These are phyloP conservation scores for Lactifluus rugatus DNA, from an alignment of 768 basidiomycete genomes.

Conservation along the genomic window DNA sequence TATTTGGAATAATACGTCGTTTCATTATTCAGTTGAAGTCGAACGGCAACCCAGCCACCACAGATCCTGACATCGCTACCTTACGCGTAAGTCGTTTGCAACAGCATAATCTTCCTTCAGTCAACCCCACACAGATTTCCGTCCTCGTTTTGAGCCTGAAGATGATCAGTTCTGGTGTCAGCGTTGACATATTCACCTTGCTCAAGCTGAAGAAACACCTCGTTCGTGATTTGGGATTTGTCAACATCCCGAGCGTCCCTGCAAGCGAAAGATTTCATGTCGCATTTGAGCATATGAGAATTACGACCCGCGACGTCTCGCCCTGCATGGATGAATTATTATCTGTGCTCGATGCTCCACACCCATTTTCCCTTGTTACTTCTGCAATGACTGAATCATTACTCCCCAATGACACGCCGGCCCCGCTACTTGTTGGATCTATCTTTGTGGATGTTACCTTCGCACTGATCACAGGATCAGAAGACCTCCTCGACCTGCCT, in stretches of 20 bases:
- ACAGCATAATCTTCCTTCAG: neutral
- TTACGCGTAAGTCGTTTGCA: slow-evolving; percentile 34
- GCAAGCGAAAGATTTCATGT: slow-evolving; percentile 45
- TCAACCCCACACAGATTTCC: slow-evolving; percentile 35
- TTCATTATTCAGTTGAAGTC: slow-evolving; percentile 28
- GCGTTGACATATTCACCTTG: slow-evolving; percentile 40
- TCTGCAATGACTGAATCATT: slow-evolving; percentile 35
- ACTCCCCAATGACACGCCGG: slow-evolving; percentile 34
- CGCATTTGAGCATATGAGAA: slow-evolving; percentile 39
- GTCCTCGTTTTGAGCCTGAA: slow-evolving; percentile 49
- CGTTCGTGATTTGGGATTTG: slow-evolving; percentile 47
- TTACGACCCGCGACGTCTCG: slow-evolving; percentile 35
- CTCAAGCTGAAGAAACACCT: slow-evolving; percentile 49
- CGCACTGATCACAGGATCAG: slow-evolving; percentile 38
- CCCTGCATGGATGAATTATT: slow-evolving; percentile 53
- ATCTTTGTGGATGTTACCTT: slow-evolving; percentile 54
- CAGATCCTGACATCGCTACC: slow-evolving; percentile 39
- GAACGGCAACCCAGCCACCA: slow-evolving; percentile 14
- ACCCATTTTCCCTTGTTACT: slow-evolving; percentile 38
- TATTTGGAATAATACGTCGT: neutral
- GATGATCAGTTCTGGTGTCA: slow-evolving; percentile 57
- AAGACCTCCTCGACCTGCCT: slow-evolving; percentile 40
- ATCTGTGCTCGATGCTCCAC: slow-evolving; percentile 49
- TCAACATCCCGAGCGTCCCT: slow-evolving; percentile 36
- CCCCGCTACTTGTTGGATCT: slow-evolving; percentile 47